These are phyloP conservation scores for Macrophomina pseudophaseolina DNA, from an alignment of 2,329 filamentous ascomycete species.

Conservation along the genomic window DNA sequence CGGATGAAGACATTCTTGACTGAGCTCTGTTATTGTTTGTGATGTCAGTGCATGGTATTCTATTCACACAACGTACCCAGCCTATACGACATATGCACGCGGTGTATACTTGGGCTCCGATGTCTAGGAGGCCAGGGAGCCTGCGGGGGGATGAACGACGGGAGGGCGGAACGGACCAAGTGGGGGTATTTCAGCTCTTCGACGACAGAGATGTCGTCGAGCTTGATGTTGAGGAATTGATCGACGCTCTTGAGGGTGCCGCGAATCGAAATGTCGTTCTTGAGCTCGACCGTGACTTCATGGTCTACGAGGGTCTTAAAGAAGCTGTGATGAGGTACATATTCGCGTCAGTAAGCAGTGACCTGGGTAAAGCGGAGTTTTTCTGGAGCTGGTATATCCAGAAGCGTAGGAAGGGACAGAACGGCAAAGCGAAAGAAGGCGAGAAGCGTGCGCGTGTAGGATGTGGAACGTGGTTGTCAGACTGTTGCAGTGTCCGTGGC, in stretches of 20 bases:
- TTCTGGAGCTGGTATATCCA: too few relatives aligned
- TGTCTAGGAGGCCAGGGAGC: background rate
- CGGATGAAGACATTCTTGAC: slow-evolving; percentile 97
- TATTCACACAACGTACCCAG: too few relatives aligned
- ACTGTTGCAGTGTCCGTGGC: background rate
- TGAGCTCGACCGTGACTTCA: slow-evolving; percentile 96
- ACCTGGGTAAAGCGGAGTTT: too few relatives aligned
- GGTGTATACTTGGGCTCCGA: background rate
- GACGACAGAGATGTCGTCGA: slow-evolving; percentile 91
- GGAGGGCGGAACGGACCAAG: slow-evolving; percentile 59
- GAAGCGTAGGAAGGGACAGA: too few relatives aligned
- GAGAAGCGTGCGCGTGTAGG: background rate
- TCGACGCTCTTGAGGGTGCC: slow-evolving; percentile 96
- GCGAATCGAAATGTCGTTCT: slow-evolving; percentile 97
- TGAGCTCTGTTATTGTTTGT: slow-evolving; percentile 59
- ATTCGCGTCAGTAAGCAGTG: too few relatives aligned
- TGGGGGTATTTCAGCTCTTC: slow-evolving; percentile 96
- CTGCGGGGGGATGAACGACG: background rate
- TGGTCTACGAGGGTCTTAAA: slow-evolving; percentile 99
- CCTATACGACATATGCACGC: background rate
- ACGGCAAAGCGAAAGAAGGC: background rate
- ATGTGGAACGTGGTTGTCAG: background rate
- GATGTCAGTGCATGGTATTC: background rate
- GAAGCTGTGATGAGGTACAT: slow-evolving; percentile 64
- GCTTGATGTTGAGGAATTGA: slow-evolving; percentile 98